Base-by-base conservation (phyloP, 2,329 filamentous ascomycete species). In the Pseudocercospora eumusae region DNA sequence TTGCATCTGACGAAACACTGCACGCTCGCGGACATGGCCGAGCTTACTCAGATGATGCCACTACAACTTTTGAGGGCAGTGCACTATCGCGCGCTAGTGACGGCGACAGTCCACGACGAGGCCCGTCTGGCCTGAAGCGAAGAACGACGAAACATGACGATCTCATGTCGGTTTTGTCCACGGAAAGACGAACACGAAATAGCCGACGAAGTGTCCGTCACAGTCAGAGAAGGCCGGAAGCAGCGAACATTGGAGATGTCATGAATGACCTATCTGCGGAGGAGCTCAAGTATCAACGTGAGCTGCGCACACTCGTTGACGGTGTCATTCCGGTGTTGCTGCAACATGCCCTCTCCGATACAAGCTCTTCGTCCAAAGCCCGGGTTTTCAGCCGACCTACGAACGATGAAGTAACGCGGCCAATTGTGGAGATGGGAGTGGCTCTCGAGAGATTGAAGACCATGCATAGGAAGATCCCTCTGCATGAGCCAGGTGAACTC, bases 321-420 rank as follows among this genome's bases (percentile, higher is more conserved):
- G 95, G 95, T 60, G 93, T 99, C 21, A 91, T 99, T 60, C 95
- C 95, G 0, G 93, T 98, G 1, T 83, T 99, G 1, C 80, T 99
- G 56, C 91, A 88, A 9, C 91, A 92, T 67, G 90, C 96, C 8
- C 83, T 97, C 11, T 89, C 87, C 9, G 87, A 90, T 63, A 86
- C 86, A 1, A 85, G 87, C 65, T 84, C 85, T 6, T 66, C 69
- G 5, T 65, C 65, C 21, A 64, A 64, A 20, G 64, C 67, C 28
- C 64, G 69, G 7, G 66, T 71, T 21, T 72, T 70, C 47, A 71
- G 67, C 52, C 65, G 66, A 9, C 64, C 71, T 5, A 77, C 79
- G 13, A 78, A 81, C 52, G 85, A 86, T 67, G 84, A 84, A 70
- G 82, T 93, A 66, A 92, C 91, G 13, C 91, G 92, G 75, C 90